phyloP scores from a whole-genome alignment of 306 rosid species.

The Begonia loranthoides region DNA sequence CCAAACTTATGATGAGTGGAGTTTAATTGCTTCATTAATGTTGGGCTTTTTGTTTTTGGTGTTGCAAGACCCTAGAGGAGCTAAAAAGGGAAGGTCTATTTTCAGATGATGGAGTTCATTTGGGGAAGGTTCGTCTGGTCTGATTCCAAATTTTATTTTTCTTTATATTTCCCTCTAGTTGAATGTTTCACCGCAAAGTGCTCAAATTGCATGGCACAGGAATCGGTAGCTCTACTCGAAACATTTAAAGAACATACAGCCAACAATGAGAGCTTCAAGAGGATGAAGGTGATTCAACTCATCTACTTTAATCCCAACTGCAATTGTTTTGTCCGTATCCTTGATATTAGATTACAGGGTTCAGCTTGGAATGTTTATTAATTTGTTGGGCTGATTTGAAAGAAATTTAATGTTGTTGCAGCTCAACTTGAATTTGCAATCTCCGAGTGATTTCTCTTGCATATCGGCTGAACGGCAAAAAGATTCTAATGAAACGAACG shows the following conservation, averaged over 20 bases:
- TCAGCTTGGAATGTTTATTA: no score
- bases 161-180: not conserved
- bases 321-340: not conserved
- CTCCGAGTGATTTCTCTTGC: no score
- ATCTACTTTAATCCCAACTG: not conserved
- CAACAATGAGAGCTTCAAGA: conserved; percentile 37
- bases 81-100: not conserved
- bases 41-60: no score
- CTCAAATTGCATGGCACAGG: not conserved
- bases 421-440: no score
- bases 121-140: not conserved
- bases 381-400: no score
- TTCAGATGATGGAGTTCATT: not conserved
- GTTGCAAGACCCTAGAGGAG: not conserved
- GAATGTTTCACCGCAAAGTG: not conserved
- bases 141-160: not conserved
- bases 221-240: conserved; percentile 20
- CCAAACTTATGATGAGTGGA: no score
- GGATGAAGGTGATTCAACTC: conserved; percentile 27
- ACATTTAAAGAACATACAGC: conserved; percentile 24
- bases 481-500: no score
- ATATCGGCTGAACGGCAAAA: no score
- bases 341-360: no score
- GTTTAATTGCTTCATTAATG: no score
- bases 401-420: no score